phyloP scores from a whole-genome alignment of 2,329 filamentous ascomycete species.

The Arachnopeziza araneosa region DNA sequence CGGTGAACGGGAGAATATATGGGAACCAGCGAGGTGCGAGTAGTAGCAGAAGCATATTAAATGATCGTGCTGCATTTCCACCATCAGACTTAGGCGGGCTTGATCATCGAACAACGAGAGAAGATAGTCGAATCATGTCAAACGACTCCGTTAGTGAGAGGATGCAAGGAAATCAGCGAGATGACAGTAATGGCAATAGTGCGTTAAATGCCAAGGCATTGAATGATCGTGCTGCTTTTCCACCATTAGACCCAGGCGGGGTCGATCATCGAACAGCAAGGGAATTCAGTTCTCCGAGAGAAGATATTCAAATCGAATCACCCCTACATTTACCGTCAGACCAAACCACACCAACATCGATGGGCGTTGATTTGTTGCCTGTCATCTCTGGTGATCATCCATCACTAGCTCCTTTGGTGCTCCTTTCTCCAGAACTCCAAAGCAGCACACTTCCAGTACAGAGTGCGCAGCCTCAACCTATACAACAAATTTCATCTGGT shows the following conservation, averaged over 20 bases:
- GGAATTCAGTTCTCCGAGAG: background rate
- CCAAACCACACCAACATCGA: background rate
- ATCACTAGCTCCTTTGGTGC: background rate
- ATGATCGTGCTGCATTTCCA: background rate
- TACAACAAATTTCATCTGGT: background rate
- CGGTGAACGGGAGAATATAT: background rate
- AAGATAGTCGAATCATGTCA: slow-evolving; percentile 19
- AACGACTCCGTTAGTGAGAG: slow-evolving; percentile 19
- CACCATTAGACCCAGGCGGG: slow-evolving; percentile 2
- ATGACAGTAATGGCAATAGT: background rate
- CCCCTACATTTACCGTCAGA: background rate
- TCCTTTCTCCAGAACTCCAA: background rate
- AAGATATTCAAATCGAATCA: background rate
- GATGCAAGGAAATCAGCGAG: background rate
- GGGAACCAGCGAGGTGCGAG: background rate
- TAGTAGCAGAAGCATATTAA: background rate
- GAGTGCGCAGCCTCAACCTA: background rate
- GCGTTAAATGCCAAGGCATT: background rate
- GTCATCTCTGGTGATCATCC: background rate
- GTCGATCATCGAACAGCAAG: background rate
- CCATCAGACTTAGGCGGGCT: background rate
- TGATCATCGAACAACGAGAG: background rate
- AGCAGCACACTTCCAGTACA: background rate
- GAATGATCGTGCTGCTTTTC: background rate
- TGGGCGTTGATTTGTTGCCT: background rate